Evolutionary conservation across 306 rosid species (phyloP), one percentile per base, ranked within the genome.

Genomic region (Neltuma alba): DNA sequence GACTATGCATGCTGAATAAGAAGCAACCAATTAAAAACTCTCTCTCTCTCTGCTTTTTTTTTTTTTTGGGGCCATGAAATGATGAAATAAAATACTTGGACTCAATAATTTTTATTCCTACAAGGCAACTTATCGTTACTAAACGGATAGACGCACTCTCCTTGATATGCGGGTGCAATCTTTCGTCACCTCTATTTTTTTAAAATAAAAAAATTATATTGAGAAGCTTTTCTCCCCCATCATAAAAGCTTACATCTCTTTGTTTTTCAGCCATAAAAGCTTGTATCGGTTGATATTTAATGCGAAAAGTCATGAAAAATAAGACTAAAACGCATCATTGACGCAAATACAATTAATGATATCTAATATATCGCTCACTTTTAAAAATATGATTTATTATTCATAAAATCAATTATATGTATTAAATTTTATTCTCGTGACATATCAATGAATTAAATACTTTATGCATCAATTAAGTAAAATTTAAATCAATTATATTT

Each of bases 1-100:
- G 45, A 77, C 77, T 34, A 63, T 87, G 83, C 81, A 55, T 78
- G 84, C 86, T 81, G 88, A 86, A 81, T 84, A 44, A 72, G 76
- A 83, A 58, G 84, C 86, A 78, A 83, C 85, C n/a, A 7, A 48
- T 15, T 3, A 14, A 47, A 16, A 47, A 16, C 58, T n/a, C n/a
- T n/a, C n/a, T n/a, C n/a, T n/a, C n/a, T n/a, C n/a, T n/a, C n/a
- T n/a, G n/a, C n/a, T 52, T 18, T 1, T 50, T 20, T 52, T 52
- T 33, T 33, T 3, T 37, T 10, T 54, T n/a, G 61, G n/a, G n/a
- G 30, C 15, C 61, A 21, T 54, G 14, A 54, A 21, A 9, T 54
- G 25, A 54, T 54, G 27, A 36, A 44, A 30, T 14, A 18, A 7
- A n/a, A 14, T 6, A 9, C 5, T 5, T 13, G 34, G 7, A 54